phyloP scores from a whole-genome alignment of 2,329 filamentous ascomycete genomes.

The Ophiosphaerella narmari region DNA sequence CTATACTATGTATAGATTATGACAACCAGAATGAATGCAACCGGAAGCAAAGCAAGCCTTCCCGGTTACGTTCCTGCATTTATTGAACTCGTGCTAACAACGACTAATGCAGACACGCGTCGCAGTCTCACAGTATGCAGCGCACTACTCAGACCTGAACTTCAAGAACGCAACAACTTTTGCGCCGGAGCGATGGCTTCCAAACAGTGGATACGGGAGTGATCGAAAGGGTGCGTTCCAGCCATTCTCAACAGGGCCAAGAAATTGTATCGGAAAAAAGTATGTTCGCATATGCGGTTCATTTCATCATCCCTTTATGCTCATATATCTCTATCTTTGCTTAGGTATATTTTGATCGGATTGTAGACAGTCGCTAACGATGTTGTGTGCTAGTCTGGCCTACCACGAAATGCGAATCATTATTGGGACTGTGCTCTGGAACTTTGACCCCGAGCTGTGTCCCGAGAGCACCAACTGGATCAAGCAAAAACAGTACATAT shows the following conservation, averaged over 20 bases:
- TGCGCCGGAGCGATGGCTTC: not conserved
- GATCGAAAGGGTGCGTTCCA: slow-evolving; percentile 2
- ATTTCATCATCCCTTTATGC: not conserved
- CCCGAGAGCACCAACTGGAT: not conserved
- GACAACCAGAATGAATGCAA: no score
- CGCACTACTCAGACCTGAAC: no score
- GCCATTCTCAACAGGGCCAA: slow-evolving; percentile 18
- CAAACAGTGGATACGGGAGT: not conserved
- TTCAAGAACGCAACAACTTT: no score
- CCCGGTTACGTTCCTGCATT: no score
- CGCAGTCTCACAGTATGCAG: no score
- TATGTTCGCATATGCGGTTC: not conserved
- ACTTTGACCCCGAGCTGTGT: slow-evolving; percentile 5
- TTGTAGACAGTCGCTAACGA: not conserved
- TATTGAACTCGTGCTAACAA: no score
- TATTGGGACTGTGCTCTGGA: slow-evolving; percentile 11
- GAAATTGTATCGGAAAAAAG: slow-evolving; percentile 20
- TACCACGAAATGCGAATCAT: slow-evolving; percentile 26
- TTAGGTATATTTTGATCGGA: no score
- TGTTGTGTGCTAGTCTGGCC: slow-evolving; percentile 5
- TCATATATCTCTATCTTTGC: no score
- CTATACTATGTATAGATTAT: slow-evolving; percentile 23
- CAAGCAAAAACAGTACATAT: no score
- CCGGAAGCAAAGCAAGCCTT: no score
- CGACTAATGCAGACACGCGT: no score